Evolutionary conservation across 2,329 filamentous ascomycete genomes (phyloP).

Genomic region (Thelonectria rubi): DNA sequence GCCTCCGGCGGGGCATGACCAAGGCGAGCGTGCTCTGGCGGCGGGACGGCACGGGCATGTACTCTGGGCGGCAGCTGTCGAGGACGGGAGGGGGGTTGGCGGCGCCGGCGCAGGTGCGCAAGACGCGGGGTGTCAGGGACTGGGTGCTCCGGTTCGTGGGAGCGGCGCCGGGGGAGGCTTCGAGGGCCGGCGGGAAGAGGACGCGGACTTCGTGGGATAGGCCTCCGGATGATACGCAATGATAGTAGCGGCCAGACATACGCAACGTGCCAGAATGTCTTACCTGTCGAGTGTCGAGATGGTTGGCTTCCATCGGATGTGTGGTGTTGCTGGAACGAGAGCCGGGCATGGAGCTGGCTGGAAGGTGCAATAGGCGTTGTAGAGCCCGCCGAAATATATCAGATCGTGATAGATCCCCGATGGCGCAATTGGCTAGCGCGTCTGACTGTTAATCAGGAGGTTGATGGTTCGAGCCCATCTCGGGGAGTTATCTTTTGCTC

Average conservation of each 20-base stretch:
- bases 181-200: conserved; percentile 23
- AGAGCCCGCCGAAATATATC: neutral
- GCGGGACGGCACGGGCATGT: conserved; percentile 63
- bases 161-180: conserved; percentile 36
- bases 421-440: conserved; percentile 18
- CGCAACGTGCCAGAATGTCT: too few relatives aligned
- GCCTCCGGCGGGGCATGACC: conserved; percentile 75
- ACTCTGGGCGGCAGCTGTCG: conserved; percentile 61
- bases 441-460: conserved; percentile 20
- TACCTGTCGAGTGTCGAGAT: too few relatives aligned
- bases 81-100: conserved; percentile 34
- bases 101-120: conserved; percentile 64
- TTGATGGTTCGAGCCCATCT: conserved; percentile 17
- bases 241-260: conserved; percentile 20
- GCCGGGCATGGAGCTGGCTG: too few relatives aligned
- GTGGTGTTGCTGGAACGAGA: too few relatives aligned
- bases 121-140: conserved; percentile 72
- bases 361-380: neutral
- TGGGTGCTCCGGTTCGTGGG: conserved; percentile 80
- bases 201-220: conserved; percentile 48
- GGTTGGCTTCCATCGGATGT: too few relatives aligned
- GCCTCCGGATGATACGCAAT: conserved; percentile 54
- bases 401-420: conserved; percentile 9
- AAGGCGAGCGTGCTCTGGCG: conserved; percentile 71
- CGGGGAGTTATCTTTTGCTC: neutral